Conservation (phyloP, 805 yeast species). For the Nakazawaea wickerhamii region DNA sequence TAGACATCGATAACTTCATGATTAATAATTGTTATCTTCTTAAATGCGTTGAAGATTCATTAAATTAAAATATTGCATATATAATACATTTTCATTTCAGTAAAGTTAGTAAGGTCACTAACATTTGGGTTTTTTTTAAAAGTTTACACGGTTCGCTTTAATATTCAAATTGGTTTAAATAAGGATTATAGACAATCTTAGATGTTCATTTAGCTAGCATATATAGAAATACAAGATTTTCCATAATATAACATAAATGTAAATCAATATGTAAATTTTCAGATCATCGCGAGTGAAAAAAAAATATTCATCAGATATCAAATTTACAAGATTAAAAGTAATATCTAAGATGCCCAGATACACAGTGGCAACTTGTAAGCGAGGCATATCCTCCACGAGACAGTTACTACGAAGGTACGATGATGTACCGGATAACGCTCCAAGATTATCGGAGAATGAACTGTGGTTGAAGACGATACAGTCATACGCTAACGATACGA, state of each 20-base stretch:
- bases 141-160: too few species aligned
- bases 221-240: too few species aligned
- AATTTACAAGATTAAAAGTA: too few species aligned
- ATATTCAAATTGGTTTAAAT: too few species aligned
- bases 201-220: too few species aligned
- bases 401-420: background rate
- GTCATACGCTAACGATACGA: slow-evolving; percentile 12
- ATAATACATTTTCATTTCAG: background rate
- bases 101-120: background rate
- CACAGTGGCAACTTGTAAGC: background rate
- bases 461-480: slow-evolving; percentile 24
- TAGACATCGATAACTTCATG: slow-evolving; percentile 18
- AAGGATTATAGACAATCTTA: too few species aligned
- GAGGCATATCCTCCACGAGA: background rate
- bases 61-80: background rate
- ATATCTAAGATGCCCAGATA: background rate
- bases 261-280: background rate
- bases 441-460: slow-evolving; percentile 26
- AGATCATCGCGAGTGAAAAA: background rate
- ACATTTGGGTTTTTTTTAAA: background rate
- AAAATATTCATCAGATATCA: too few species aligned
- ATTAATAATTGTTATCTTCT: slow-evolving; percentile 21
- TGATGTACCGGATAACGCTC: slow-evolving; percentile 30
- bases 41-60: slow-evolving; percentile 12
- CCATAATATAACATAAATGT: too few species aligned